Percentiles rank a stretch among this genome's conserved stretches.
Evolutionary conservation across 2,329 filamentous ascomycete genomes (phyloP).

Genomic region (Zasmidium angulare): DNA sequence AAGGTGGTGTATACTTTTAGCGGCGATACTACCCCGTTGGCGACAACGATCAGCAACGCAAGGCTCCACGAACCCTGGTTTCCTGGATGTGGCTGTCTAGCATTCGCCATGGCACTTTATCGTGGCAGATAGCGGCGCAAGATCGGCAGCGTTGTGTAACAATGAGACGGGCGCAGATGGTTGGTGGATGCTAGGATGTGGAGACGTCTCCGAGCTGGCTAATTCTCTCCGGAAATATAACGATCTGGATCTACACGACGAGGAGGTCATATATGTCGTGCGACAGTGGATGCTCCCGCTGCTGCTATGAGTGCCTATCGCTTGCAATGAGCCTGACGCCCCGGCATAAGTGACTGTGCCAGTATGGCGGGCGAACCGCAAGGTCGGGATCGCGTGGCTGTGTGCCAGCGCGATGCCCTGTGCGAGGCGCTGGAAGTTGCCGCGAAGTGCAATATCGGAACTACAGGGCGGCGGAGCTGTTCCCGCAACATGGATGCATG

Average conservation of each 20-base stretch:
- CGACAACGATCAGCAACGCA: conserved; percentile 2
- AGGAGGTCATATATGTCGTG: background rate
- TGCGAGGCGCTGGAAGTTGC: conserved; percentile 3
- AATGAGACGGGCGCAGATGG: background rate
- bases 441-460: background rate
- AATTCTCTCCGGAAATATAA: too few species aligned
- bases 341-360: background rate
- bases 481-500: background rate
- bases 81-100: background rate
- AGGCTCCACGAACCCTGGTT: background rate
- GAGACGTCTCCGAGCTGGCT: conserved; percentile 7
- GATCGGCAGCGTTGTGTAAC: conserved; percentile 4
- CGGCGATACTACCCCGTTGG: background rate
- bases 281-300: background rate
- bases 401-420: background rate
- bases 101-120: background rate
- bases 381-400: background rate
- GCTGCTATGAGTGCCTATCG: background rate
- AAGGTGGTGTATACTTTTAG: background rate
- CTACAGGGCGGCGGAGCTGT: background rate
- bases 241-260: conserved; percentile 2
- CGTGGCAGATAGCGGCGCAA: background rate
- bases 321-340: background rate
- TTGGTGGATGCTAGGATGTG: conserved; percentile 5
- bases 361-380: background rate